Conservation (phyloP, 805 yeast genomes). For the Teunomyces cretensis region DNA sequence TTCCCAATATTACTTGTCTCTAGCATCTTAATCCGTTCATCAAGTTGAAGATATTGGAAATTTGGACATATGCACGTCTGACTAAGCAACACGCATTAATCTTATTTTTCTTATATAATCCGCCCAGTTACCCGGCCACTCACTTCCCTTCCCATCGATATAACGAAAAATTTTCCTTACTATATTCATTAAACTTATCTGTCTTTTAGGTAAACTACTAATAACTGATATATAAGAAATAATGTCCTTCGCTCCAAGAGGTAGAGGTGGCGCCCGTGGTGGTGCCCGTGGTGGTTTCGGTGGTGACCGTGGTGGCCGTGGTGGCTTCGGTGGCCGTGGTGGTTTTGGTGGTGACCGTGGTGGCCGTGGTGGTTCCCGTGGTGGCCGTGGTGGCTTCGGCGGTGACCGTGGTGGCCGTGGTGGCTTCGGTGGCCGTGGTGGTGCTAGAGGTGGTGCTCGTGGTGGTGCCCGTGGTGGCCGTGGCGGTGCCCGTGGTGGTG, state of each 20-base stretch:
- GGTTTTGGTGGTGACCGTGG: slow-evolving; percentile 60
- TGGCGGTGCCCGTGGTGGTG: slow-evolving; percentile 80
- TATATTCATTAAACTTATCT: slow-evolving; percentile 1
- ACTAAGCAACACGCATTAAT: neutral
- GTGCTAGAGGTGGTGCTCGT: slow-evolving; percentile 37
- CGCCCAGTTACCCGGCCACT: slow-evolving; percentile 11
- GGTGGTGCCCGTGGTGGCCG: slow-evolving; percentile 55
- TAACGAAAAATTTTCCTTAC: slow-evolving; percentile 10
- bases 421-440: slow-evolving; percentile 27
- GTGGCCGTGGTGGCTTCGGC: slow-evolving; percentile 48
- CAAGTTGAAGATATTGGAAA: neutral
- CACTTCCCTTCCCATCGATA: neutral
- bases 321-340: slow-evolving; percentile 35
- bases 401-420: slow-evolving; percentile 49
- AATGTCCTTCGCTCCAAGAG: slow-evolving; percentile 82
- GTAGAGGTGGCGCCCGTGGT: slow-evolving; percentile 54
- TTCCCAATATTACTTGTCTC: neutral
- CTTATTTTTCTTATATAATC: neutral
- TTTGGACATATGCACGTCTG: neutral
- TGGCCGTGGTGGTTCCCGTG: slow-evolving; percentile 52
- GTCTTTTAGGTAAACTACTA: slow-evolving; percentile 4
- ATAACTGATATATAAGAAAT: slow-evolving; percentile 9
- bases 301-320: slow-evolving; percentile 29
- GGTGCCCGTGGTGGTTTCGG: slow-evolving; percentile 41
- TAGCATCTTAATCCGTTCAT: neutral